A percentile compares a stretch with the other conserved stretches of the same genome.
phyloP scores from a whole-genome alignment of 495 filamentous ascomycete species.

The Amorphotheca resinae region DNA sequence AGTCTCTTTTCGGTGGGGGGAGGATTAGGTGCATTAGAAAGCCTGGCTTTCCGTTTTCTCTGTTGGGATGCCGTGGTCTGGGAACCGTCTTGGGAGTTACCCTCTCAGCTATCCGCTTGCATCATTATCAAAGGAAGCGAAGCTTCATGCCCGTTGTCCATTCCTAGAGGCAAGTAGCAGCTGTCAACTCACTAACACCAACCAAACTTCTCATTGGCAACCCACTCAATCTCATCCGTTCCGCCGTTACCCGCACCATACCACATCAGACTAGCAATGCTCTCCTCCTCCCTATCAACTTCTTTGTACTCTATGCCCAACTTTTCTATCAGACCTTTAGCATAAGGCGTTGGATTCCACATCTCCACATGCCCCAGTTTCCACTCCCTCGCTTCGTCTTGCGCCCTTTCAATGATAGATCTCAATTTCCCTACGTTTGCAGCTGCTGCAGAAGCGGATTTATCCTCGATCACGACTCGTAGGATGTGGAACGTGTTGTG shows the following conservation, averaged over 20 bases:
- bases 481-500: conserved; percentile 70
- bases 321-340: conserved; percentile 25
- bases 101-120: no score
- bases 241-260: conserved; percentile 28
- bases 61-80: no score
- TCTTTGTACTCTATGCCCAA: conserved; percentile 23
- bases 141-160: no score
- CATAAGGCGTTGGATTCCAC: conserved; percentile 35
- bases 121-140: no score
- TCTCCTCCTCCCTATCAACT: conserved; percentile 36
- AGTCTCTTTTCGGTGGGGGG: no score
- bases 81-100: no score
- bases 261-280: conserved; percentile 42
- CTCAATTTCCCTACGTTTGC: conserved; percentile 29
- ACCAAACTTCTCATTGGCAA: conserved; percentile 83
- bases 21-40: no score
- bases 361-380: conserved; percentile 31
- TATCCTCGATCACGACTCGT: conserved; percentile 60
- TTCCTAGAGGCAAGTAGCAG: no score
- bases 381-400: conserved; percentile 32
- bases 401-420: conserved; percentile 28
- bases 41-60: no score
- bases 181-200: no score
- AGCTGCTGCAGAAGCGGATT: conserved; percentile 22
- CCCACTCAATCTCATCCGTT: conserved; percentile 59